Base-by-base conservation (phyloP, 306 rosid genomes). In the Cucurbita pepo region DNA sequence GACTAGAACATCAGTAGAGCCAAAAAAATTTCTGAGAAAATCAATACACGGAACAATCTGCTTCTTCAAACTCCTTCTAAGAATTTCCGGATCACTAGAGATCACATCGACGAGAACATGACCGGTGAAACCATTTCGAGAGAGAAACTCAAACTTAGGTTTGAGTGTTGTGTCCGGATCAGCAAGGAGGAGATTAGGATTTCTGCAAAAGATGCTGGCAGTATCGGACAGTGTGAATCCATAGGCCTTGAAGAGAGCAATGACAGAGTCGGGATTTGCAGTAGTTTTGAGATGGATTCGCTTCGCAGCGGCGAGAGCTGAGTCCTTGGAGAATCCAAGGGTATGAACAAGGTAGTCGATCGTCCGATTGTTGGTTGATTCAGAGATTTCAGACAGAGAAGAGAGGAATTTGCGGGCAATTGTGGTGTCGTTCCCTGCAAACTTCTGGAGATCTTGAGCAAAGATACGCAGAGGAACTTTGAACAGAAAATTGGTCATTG, bases 141-240 rank as follows among this genome's bases (percentile, higher is more conserved):
- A 50, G 8, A 78, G 69, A 53, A 78, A 78, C 13, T 73, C 53
- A 12, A 78, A 50, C 60, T 78, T 78, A 14, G 81, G 81, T 25
- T 41, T 56, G 67, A 78, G 77, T 22, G 1, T 78, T 13, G 48
- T 61, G 12, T 62, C 19, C 8, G 81, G 51, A 36, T 63, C 10
- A 5, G 74, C 50, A 1, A 30, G 63, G 11, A 78, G 69, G 59
- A 78, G 48, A 48, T 10, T 4, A 25, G 77, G 74, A 12, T 6
- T 3, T 11, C 37, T 64, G 41, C 16, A 1, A 25, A 78, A 44
- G 69, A 78, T 73, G n/a, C 12, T 14, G 66, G 74, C 38, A 15
- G 41, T 73, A 18, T 72, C 53, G 19, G 22, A n/a, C 19, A 74
- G 52, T 2, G 77, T 54, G 73, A 78, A 73, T 19, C 81, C 81